Percentiles rank a stretch among this genome's conserved stretches.
Conservation (phyloP, 108 stramenopile species). For the Discostella pseudostelligera region DNA sequence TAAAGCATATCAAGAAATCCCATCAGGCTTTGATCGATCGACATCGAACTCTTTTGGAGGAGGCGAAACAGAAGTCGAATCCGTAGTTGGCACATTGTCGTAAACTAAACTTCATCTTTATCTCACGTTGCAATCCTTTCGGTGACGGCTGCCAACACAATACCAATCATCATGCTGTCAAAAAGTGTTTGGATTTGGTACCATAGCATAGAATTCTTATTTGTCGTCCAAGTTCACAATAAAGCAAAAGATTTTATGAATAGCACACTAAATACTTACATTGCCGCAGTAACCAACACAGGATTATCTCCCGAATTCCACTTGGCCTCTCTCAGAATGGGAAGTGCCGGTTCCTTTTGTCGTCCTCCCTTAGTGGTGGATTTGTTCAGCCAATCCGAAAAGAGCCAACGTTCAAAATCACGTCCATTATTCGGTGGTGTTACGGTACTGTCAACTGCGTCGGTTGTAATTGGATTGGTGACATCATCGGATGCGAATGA, state of each 20-base stretch:
- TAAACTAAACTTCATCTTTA: too few relatives aligned
- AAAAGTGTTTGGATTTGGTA: neutral
- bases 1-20: conserved; percentile 23
- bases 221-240: too few relatives aligned
- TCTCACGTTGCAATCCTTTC: conserved; percentile 50
- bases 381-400: conserved; percentile 76
- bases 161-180: conserved; percentile 54
- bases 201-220: neutral
- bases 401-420: conserved; percentile 77
- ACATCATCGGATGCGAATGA: neutral
- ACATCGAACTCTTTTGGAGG: conserved; percentile 8
- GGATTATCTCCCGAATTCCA: conserved; percentile 91
- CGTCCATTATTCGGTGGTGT: conserved; percentile 37
- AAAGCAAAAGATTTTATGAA: neutral
- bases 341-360: conserved; percentile 79
- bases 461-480: neutral
- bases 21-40: conserved; percentile 23
- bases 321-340: conserved; percentile 77
- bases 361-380: conserved; percentile 47
- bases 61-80: conserved; percentile 1
- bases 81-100: neutral
- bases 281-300: conserved; percentile 65
- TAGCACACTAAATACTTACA: conserved; percentile 14
- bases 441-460: neutral
- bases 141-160: conserved; percentile 63